Base-by-base conservation (phyloP, 441 rosid genomes). In the Brassica balearica region DNA sequence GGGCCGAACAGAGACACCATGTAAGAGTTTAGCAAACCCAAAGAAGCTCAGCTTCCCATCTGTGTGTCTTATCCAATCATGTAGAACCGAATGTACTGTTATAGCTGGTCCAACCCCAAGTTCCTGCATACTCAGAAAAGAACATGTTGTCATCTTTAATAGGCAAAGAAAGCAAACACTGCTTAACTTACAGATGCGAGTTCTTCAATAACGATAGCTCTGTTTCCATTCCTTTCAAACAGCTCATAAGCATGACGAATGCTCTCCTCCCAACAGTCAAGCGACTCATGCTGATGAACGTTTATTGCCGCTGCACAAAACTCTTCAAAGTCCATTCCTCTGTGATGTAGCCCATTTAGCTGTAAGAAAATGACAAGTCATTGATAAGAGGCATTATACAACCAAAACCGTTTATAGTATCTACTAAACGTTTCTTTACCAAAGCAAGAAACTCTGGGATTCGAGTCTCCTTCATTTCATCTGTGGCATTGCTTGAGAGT, bases 41-140 rank as follows among this genome's bases (percentile, higher is more conserved):
- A 86, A 92, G 81, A 93, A 92, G 80, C 98, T 95, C 7, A 95
- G 89, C 82, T 95, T 92, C 72, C 99, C 99, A 76, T 95, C 98
- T 0, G 77, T 67, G 73, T 90, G 96, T 81, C 97, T 85, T 62
- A 93, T 86, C 95, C 99, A 95, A 76, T 95, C 98, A 23, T 85
- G 84, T 56, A 95, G 91, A 82, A 95, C 92, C 0, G 89, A 84
- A 32, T 93, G 94, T 69, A 93, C 94, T 1, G 99, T 91, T 41
- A 93, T 83, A 0, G 97, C 83, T 27, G 98, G 97, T 53, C 93
- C 93, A 69, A 95, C 93, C 8, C 96, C 97, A 74, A 95, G 95
- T 80, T 95, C 99, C 98, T 95, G 90, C 74, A 73, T 55, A 55
- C 38, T 23, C 70, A 74, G 2, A 14, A 48, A 25, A 61, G 0